Evolutionary conservation across 768 basidiomycete species (phyloP).

Genomic region (Russula lepida): DNA sequence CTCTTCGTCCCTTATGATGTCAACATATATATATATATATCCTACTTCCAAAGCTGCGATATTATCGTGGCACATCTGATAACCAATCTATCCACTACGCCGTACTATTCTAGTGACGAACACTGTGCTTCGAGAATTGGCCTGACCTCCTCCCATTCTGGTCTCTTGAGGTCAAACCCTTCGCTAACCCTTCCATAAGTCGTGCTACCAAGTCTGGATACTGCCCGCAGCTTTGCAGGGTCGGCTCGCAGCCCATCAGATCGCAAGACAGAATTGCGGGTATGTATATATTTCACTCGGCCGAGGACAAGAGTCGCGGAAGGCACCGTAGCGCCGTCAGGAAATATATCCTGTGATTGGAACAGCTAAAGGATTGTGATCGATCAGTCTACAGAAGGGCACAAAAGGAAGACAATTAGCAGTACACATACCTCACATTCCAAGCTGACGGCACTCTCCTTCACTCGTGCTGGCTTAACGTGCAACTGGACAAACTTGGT

Average conservation of each 20-base stretch:
- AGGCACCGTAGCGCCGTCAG: conserved; percentile 30
- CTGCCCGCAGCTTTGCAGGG: conserved; percentile 38
- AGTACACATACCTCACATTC: conserved; percentile 47
- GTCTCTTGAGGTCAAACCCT: conserved; percentile 39
- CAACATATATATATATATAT: conserved; percentile 7
- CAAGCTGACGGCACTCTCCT: conserved; percentile 49
- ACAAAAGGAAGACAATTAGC: neutral
- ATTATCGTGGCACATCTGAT: conserved; percentile 13
- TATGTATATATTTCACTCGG: conserved; percentile 45
- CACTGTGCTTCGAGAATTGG: conserved; percentile 20
- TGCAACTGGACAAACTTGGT: conserved; percentile 29
- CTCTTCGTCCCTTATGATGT: conserved; percentile 7
- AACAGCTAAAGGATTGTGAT: conserved; percentile 36
- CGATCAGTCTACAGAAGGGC: conserved; percentile 13
- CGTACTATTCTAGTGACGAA: conserved; percentile 2
- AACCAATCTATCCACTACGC: neutral
- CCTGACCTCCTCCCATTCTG: conserved; percentile 34
- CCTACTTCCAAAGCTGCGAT: conserved; percentile 7
- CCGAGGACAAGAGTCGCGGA: conserved; percentile 45
- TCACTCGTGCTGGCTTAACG: conserved; percentile 45
- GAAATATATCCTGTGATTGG: conserved; percentile 41
- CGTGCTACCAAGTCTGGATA: conserved; percentile 48
- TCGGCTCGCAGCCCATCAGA: conserved; percentile 38
- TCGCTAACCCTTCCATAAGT: conserved; percentile 42
- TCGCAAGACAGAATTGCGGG: conserved; percentile 40